These are phyloP conservation scores for Pythium guiyangense DNA, from an alignment of 352 stramenopile genomes.

Conservation along the genomic window DNA sequence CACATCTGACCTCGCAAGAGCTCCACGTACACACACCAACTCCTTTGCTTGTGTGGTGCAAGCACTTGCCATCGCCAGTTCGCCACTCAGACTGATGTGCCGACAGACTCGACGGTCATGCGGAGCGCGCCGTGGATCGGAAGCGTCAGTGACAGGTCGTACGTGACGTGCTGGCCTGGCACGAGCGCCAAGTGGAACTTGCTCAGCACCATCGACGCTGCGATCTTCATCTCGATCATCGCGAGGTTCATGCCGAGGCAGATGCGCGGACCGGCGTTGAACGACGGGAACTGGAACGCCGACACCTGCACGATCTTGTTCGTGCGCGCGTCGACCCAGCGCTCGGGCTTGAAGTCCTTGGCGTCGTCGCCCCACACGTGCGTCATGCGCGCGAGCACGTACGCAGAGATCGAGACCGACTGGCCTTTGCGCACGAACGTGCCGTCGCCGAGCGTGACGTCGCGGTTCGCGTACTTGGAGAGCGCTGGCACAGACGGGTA, in stretches of 20 bases:
- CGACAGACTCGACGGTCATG: conserved; percentile 7
- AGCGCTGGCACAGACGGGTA: too few species aligned
- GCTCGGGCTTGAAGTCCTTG: conserved; percentile 43
- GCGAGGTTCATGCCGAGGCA: conserved; percentile 37
- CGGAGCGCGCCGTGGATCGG: conserved; percentile 25
- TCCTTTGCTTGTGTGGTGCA: too few species aligned
- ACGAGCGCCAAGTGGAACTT: conserved; percentile 26
- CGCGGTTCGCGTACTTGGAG: too few species aligned
- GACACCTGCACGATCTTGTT: conserved; percentile 19
- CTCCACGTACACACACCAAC: too few species aligned
- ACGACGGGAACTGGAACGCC: conserved; percentile 41
- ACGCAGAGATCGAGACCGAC: too few species aligned
- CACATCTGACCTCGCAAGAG: too few species aligned
- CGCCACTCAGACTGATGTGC: too few species aligned
- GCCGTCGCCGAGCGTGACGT: too few species aligned
- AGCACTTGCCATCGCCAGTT: too few species aligned
- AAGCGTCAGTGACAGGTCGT: conserved; percentile 27
- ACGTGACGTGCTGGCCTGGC: conserved; percentile 23
- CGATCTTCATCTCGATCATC: conserved; percentile 33
- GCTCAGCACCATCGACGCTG: conserved; percentile 20
- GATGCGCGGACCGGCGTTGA: conserved; percentile 34
- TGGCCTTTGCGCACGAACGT: too few species aligned
- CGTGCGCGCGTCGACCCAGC: conserved; percentile 25
- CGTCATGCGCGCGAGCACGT: too few species aligned
- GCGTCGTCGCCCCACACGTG: conserved; percentile 52